These are phyloP conservation scores for Beauveria sp. DNA, from an alignment of 2,329 filamentous ascomycete species.

Conservation along the genomic window DNA sequence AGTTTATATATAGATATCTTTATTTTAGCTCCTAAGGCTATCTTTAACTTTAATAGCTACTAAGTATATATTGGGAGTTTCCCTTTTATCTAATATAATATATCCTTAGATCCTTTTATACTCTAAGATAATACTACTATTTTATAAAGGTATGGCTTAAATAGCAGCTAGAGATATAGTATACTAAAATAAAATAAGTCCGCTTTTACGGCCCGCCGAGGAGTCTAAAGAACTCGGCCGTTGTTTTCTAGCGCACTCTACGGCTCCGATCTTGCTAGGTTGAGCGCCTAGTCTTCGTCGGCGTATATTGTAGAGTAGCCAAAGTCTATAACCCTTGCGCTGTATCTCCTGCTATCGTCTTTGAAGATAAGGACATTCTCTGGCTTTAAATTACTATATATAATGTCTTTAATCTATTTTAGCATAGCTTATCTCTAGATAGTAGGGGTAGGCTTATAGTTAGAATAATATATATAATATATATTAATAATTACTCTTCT, in stretches of 20 bases:
- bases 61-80: no score
- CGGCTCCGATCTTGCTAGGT: background rate
- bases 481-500: no score
- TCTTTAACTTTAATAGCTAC: no score
- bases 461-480: background rate
- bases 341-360: background rate
- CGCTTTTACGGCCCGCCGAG: background rate
- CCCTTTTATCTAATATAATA: no score
- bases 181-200: background rate
- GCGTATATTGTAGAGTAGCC: background rate
- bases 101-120: background rate
- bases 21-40: no score
- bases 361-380: background rate
- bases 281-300: background rate
- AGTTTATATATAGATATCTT: no score
- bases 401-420: background rate
- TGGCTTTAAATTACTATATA: background rate
- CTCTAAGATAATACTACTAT: background rate
- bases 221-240: background rate
- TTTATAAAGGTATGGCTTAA: background rate
- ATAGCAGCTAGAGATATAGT: background rate
- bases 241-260: background rate
- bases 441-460: background rate
- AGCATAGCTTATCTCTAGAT: background rate
- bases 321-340: background rate